A percentile compares a stretch with the other conserved stretches of the same genome.
Conservation (phyloP, 768 basidiomycete species). For the Pleurotus platypus region DNA sequence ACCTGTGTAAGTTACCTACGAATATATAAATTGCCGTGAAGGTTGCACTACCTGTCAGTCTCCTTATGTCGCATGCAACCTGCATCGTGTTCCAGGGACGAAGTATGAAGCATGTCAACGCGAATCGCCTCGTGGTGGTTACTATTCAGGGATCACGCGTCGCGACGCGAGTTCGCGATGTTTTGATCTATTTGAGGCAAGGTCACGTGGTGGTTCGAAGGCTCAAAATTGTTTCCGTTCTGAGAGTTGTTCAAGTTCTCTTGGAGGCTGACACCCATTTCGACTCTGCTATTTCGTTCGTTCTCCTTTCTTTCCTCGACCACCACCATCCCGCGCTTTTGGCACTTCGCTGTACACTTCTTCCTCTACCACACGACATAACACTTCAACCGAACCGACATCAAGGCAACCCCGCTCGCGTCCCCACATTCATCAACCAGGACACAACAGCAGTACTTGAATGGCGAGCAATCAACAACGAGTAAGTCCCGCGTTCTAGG, state of each 20-base stretch:
- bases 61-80: too few relatives aligned
- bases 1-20: too few relatives aligned
- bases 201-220: constrained; percentile 19
- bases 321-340: constrained; percentile 20
- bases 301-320: constrained; percentile 16
- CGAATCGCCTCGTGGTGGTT: constrained; percentile 1
- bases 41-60: too few relatives aligned
- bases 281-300: constrained; percentile 28
- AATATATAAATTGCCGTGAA: too few relatives aligned
- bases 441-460: constrained; percentile 23
- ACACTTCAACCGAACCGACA: constrained; percentile 9
- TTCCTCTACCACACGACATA: constrained; percentile 26
- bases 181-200: constrained; percentile 8
- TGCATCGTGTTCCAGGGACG: too few relatives aligned
- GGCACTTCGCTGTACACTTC: constrained; percentile 23
- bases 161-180: constrained; percentile 10
- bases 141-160: constrained; percentile 3
- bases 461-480: constrained; percentile 65
- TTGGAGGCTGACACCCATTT: constrained; percentile 21
- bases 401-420: constrained; percentile 14
- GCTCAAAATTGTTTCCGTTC: constrained; percentile 15
- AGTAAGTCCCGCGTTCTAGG: constrained; percentile 33
- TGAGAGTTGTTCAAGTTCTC: constrained; percentile 15
- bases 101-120: too few relatives aligned
- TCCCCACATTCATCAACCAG: constrained; percentile 19